A percentile compares a stretch with the other conserved stretches of the same genome.
Evolutionary conservation across 2,329 filamentous ascomycete genomes (phyloP).

Genomic region (Trichoderma sp.): DNA sequence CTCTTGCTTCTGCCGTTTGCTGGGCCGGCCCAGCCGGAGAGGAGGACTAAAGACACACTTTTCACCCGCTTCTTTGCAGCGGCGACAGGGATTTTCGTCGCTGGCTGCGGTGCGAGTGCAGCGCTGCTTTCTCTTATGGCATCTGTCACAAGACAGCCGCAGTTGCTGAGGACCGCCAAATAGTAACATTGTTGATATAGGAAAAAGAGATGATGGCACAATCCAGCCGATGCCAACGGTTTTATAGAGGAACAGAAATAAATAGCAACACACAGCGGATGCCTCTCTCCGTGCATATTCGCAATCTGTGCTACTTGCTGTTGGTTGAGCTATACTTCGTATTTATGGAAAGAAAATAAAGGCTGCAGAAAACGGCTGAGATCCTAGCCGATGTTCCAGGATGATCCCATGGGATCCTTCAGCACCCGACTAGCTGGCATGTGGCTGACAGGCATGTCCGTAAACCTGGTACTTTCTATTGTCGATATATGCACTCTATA

Average conservation of each 20-base stretch:
- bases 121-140: conserved; percentile 9
- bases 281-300: background rate
- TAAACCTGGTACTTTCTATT: background rate
- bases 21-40: background rate
- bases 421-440: background rate
- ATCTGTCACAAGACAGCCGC: background rate
- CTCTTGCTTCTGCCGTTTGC: conserved; percentile 5
- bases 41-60: conserved; percentile 8
- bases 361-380: background rate
- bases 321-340: background rate
- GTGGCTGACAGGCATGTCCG: background rate
- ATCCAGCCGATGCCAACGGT: background rate
- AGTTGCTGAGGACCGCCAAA: background rate
- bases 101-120: background rate
- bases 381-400: background rate
- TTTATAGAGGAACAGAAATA: background rate
- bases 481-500: background rate
- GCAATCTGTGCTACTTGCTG: background rate
- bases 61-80: conserved; percentile 4
- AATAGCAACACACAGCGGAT: background rate
- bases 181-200: background rate
- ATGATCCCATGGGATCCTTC: background rate
- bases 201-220: background rate
- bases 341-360: background rate
- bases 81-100: background rate